Evolutionary conservation across 371 early-diverging fungal genomes (phyloP).

Genomic region (Apophysomyces variabilis): DNA sequence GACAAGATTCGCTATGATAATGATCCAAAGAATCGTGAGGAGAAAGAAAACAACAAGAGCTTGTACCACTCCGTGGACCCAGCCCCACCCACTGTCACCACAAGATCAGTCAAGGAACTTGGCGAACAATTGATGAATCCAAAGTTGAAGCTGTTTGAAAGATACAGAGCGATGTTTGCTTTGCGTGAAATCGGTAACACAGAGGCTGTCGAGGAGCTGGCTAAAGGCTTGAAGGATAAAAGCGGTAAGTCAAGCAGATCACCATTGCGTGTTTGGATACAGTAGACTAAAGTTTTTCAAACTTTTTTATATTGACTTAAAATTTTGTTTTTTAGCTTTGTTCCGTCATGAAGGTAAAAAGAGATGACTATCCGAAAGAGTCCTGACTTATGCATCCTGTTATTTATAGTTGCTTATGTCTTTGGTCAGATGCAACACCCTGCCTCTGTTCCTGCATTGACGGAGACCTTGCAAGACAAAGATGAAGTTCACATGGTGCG

Average conservation of each 20-base stretch:
- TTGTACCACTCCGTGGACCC: slow-evolving; percentile 89
- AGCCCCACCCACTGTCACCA: slow-evolving; percentile 79
- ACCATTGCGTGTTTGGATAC: neutral
- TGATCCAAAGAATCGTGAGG: slow-evolving; percentile 48
- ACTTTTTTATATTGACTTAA: too few species aligned
- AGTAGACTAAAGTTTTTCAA: neutral
- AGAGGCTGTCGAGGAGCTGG: slow-evolving; percentile 88
- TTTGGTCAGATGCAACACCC: slow-evolving; percentile 99
- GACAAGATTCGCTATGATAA: slow-evolving; percentile 84
- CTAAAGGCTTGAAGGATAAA: slow-evolving; percentile 84
- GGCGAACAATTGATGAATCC: slow-evolving; percentile 73
- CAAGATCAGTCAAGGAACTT: slow-evolving; percentile 68
- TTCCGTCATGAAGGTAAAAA: slow-evolving; percentile 93
- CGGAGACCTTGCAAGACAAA: slow-evolving; percentile 73
- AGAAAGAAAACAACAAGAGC: slow-evolving; percentile 49
- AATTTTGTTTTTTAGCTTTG: slow-evolving; percentile 74
- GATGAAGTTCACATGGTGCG: slow-evolving; percentile 96
- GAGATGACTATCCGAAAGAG: neutral
- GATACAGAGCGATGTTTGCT: slow-evolving; percentile 99
- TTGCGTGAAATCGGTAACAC: slow-evolving; percentile 90
- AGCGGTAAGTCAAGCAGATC: slow-evolving; percentile 40
- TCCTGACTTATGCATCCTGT: neutral
- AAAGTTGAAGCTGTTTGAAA: slow-evolving; percentile 81
- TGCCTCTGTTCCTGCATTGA: slow-evolving; percentile 87
- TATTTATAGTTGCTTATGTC: slow-evolving; percentile 80